phyloP scores from a whole-genome alignment of 2,329 filamentous ascomycete genomes.

The Cladophialophora chaetospira region DNA sequence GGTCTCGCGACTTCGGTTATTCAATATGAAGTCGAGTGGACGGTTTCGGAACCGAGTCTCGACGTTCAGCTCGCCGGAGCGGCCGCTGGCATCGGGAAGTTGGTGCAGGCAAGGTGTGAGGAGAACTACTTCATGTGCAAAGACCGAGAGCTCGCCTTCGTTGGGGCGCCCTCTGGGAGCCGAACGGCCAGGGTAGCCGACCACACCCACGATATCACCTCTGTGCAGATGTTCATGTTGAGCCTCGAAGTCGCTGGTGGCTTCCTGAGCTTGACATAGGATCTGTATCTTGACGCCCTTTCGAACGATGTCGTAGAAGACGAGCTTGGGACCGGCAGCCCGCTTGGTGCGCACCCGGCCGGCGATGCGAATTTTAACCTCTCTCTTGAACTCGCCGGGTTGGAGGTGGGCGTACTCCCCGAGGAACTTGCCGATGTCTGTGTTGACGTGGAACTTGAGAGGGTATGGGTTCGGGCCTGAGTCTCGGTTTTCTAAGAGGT shows the following conservation, averaged over 20 bases:
- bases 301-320: slow-evolving; percentile 84
- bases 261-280: slow-evolving; percentile 84
- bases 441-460: slow-evolving; percentile 88
- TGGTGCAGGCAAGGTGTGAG: slow-evolving; percentile 90
- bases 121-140: slow-evolving; percentile 81
- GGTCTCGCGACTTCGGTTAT: slow-evolving; percentile 79
- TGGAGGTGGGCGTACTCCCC: slow-evolving; percentile 74
- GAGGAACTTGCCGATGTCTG: slow-evolving; percentile 78
- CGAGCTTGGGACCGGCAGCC: slow-evolving; percentile 76
- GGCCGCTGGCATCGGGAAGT: slow-evolving; percentile 71
- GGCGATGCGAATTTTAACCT: slow-evolving; percentile 74
- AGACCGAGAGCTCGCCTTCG: slow-evolving; percentile 91
- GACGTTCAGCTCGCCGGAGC: slow-evolving; percentile 93
- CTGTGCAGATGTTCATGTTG: slow-evolving; percentile 88
- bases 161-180: slow-evolving; percentile 79
- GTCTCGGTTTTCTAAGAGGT: slow-evolving; percentile 71
- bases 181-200: slow-evolving; percentile 81
- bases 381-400: slow-evolving; percentile 80
- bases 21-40: slow-evolving; percentile 96
- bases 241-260: slow-evolving; percentile 73
- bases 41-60: slow-evolving; percentile 92
- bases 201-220: slow-evolving; percentile 89
- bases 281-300: slow-evolving; percentile 82
- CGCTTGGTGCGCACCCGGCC: slow-evolving; percentile 90
- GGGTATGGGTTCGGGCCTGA: slow-evolving; percentile 87